Base-by-base conservation (phyloP, 257 asterid genomes). In the Rehmannia glutinosa region DNA sequence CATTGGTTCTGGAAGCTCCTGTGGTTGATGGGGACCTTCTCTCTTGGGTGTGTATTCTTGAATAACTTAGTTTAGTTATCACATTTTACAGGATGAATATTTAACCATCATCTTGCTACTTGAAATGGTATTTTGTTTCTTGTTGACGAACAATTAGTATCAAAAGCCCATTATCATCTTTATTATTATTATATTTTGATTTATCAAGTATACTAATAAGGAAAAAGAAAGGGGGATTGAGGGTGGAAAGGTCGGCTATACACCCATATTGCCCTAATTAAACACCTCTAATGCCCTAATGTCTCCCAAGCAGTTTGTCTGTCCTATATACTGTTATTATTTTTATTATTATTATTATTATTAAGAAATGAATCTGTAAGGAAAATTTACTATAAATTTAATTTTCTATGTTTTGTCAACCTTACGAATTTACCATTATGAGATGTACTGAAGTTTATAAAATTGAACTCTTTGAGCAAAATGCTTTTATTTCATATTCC, bases 1-100 rank as follows among this genome's bases (percentile, higher is more conserved):
- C 89, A 0, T 71, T 85, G 81, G 90, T 93, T 68, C 87, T 85
- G 62, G 96, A 88, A 78, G 91, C 97, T 76, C 83, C 89, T 2
- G 82, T 88, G 75, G 85, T 93, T 35, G 94, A 93, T 82, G 99
- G 97, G 67, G 95, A 88, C 75, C 97, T 93, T 80, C 88, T 90
- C 66, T 66, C 91, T 64, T 86, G 84, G 96, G 99, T 93, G 43
- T 20, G 88, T 58, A 42, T 73, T 46, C 66, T 51, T 5, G 27
- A 41, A 15, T n/a, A 50, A 49, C 20, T 61, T 27, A 30, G 38
- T 65, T 46, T 43, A 3, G 58, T 28, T 53, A 5, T 51, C 51
- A 50, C 30, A 30, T 68, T 15, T 63, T 27, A 27, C 15, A 24
- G 23, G 59, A 47, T 16, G 27, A 39, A 11, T n/a, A n/a, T n/a